These are phyloP conservation scores for Colletotrichum endophyticum DNA, from an alignment of 2,329 filamentous ascomycete species.

Conservation along the genomic window DNA sequence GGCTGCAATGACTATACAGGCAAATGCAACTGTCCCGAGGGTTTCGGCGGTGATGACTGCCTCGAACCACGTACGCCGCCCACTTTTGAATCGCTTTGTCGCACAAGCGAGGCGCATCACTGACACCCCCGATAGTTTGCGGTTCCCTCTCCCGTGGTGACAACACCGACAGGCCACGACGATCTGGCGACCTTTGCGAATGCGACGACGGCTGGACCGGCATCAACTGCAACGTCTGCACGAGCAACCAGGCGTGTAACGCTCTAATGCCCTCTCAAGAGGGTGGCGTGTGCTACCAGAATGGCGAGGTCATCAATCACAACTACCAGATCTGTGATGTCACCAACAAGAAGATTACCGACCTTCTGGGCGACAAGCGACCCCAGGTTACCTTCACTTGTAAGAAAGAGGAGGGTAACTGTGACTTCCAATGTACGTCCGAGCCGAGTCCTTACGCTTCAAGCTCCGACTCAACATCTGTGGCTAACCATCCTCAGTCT, in stretches of 20 bases:
- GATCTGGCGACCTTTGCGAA: slow-evolving; percentile 70
- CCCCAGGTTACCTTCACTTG: slow-evolving; percentile 97
- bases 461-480: background rate
- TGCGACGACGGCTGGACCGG: slow-evolving; percentile 95
- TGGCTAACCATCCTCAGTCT: slow-evolving; percentile 64
- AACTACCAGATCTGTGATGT: slow-evolving; percentile 99
- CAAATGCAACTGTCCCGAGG: slow-evolving; percentile 89
- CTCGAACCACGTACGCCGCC: slow-evolving; percentile 71
- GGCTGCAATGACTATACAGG: slow-evolving; percentile 89
- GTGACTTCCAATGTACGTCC: slow-evolving; percentile 89
- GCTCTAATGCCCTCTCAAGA: slow-evolving; percentile 83
- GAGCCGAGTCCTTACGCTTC: background rate
- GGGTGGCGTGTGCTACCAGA: slow-evolving; percentile 89
- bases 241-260: slow-evolving; percentile 81
- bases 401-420: slow-evolving; percentile 73
- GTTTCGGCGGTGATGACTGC: slow-evolving; percentile 95
- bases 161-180: slow-evolving; percentile 80
- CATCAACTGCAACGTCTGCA: slow-evolving; percentile 98
- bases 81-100: background rate
- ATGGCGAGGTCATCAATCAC: slow-evolving; percentile 87
- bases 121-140: slow-evolving; percentile 62
- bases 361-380: slow-evolving; percentile 81
- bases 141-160: slow-evolving; percentile 84
- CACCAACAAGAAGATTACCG: slow-evolving; percentile 91
- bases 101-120: background rate